A percentile compares a stretch with the other conserved stretches of the same genome.
Conservation (phyloP, 164 flowering plant species). For the Magnolia officinalis region DNA sequence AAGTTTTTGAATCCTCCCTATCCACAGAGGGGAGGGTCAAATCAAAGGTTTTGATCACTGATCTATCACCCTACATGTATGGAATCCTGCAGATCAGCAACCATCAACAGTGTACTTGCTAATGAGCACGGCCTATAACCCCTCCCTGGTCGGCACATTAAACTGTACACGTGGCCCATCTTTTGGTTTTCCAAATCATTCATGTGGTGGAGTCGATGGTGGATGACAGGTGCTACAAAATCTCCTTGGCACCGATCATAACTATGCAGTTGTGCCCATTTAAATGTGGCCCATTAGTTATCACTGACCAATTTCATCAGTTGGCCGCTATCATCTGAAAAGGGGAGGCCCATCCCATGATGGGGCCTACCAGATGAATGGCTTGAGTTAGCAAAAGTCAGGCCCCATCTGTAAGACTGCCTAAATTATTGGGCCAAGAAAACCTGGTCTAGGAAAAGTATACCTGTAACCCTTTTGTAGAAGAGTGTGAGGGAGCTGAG, state of each 20-base stretch:
- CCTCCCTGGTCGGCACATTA: neutral
- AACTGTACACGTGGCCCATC: neutral
- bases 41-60: neutral
- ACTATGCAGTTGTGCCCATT: neutral
- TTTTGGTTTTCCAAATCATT: neutral
- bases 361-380: neutral
- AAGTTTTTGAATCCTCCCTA: neutral
- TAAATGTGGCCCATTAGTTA: too few relatives aligned
- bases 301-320: too few relatives aligned
- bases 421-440: neutral
- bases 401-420: neutral
- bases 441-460: neutral
- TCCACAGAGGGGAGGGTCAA: neutral
- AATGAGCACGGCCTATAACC: neutral
- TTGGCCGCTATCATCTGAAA: too few relatives aligned
- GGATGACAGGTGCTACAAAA: neutral
- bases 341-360: neutral
- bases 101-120: neutral
- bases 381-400: neutral
- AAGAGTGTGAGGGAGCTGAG: constrained; percentile 17
- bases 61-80: neutral
- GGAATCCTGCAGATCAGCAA: neutral
- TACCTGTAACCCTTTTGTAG: constrained; percentile 7
- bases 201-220: neutral
- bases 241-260: too few relatives aligned